Conservation (phyloP, 2,329 filamentous ascomycete genomes). For the Simplicillium aogashimaense region DNA sequence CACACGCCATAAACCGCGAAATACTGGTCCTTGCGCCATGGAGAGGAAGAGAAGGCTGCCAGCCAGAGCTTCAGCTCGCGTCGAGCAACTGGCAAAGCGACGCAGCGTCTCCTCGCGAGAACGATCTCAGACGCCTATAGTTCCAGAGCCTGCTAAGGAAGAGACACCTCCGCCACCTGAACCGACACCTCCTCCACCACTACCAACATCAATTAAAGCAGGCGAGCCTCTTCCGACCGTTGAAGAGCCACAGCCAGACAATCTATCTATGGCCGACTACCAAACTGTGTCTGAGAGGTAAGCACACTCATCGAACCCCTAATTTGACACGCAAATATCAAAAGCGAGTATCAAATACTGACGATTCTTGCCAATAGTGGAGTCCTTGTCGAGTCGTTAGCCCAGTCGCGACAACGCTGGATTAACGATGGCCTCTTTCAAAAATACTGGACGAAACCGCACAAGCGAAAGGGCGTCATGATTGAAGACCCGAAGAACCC, state of each 20-base stretch:
- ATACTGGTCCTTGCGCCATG: slow-evolving; percentile 26
- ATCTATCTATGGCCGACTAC: slow-evolving; percentile 55
- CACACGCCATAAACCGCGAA: too few relatives aligned
- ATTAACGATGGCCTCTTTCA: slow-evolving; percentile 63
- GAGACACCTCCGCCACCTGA: slow-evolving; percentile 16
- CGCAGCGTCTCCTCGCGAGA: slow-evolving; percentile 47
- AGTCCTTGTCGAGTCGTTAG: slow-evolving; percentile 63
- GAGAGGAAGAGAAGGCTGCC: slow-evolving; percentile 58
- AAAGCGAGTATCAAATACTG: too few relatives aligned
- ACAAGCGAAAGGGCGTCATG: slow-evolving; percentile 55
- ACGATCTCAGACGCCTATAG: slow-evolving; percentile 36
- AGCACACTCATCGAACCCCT: slow-evolving; percentile 7
- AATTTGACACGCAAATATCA: too few relatives aligned
- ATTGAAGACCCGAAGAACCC: slow-evolving; percentile 58
- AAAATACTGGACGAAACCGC: slow-evolving; percentile 67
- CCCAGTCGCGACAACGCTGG: slow-evolving; percentile 66
- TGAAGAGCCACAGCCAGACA: slow-evolving; percentile 53
- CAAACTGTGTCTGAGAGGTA: slow-evolving; percentile 67
- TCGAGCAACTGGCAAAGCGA: slow-evolving; percentile 51
- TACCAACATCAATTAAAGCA: slow-evolving; percentile 54
- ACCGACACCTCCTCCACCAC: slow-evolving; percentile 25
- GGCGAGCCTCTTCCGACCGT: slow-evolving; percentile 64
- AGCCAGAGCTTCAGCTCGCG: slow-evolving; percentile 49
- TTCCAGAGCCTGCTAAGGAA: slow-evolving; percentile 24
- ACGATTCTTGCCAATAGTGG: slow-evolving; percentile 38